Base-by-base conservation (phyloP, 2,329 filamentous ascomycete genomes). In the Lasiodiplodia sp. region DNA sequence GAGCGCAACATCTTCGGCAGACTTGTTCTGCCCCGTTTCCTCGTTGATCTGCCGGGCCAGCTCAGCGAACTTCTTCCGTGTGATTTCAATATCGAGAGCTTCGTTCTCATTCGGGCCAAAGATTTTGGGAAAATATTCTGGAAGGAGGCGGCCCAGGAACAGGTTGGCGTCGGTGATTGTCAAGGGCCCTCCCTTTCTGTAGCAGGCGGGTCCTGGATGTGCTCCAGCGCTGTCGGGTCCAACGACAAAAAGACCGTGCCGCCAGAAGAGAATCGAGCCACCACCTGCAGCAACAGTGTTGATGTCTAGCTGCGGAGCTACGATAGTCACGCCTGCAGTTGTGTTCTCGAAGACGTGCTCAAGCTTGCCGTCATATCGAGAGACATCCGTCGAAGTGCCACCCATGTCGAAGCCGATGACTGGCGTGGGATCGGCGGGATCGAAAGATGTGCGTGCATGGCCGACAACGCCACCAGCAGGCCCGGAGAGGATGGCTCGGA, bases 181-280 rank as follows among this genome's bases (percentile, higher is more conserved):
- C 18, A 79, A 68, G 8, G 77, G 77, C 3, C 77, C 77, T 12
- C 77, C 77, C 71, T 78, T 79, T 2, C 77, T 70, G 55, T 79
- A 79, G 38, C 72, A 76, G 4, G 74, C 76, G 23, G 77, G 77
- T 6, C 77, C 76, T 21, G 76, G 77, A 69, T 79, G 76, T 73
- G 82, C 44, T 79, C 73, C 47, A 81, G 78, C 74, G 25, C 71
- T 67, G 25, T 60, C 93, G 0, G 94, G 94, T 0, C 94, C 94
- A 4, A 97, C 94, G 0, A 94, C 91, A 72, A 97, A 97, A 0
- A 97, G 84, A 0, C 94, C 94, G 72, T 97, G 97, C 71, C 88
- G 89, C 86, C 93, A 97, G 80, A 96, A 96, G 3, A 97, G 84
- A 37, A 91, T 86, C 0, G 92, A 95, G 4, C 93, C 93, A 71